Conservation (phyloP, 2,329 filamentous ascomycete species). For the Delphinella strobiligena region DNA sequence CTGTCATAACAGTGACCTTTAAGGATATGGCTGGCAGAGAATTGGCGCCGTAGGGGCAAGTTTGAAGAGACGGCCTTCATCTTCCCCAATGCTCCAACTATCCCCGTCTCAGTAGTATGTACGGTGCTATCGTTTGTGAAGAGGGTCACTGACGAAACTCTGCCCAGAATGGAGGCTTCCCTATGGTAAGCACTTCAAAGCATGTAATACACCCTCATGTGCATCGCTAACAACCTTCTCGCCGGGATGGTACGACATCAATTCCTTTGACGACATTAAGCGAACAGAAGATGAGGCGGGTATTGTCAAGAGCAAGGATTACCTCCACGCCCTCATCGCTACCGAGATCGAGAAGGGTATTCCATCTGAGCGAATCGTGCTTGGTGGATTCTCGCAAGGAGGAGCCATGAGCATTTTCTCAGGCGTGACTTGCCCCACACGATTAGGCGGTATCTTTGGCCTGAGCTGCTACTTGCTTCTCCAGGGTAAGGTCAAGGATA, state of each 20-base stretch:
- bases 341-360: constrained; percentile 72
- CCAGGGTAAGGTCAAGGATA: constrained; percentile 48
- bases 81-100: constrained; percentile 77
- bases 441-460: constrained; percentile 79
- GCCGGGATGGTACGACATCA: constrained; percentile 82
- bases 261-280: constrained; percentile 33
- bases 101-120: constrained; percentile 72
- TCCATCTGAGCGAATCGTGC: constrained; percentile 66
- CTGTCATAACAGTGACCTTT: constrained; percentile 1
- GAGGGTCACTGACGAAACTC: background rate
- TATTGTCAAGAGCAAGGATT: constrained; percentile 59
- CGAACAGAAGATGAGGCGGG: constrained; percentile 56
- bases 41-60: constrained; percentile 67
- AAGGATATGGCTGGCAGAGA: constrained; percentile 68
- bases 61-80: constrained; percentile 90
- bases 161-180: constrained; percentile 3
- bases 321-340: constrained; percentile 70
- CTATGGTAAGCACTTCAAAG: no score
- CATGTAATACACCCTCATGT: no score
- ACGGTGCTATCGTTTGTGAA: background rate
- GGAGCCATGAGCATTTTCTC: constrained; percentile 77
- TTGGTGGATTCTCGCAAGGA: constrained; percentile 79
- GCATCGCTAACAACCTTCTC: no score
- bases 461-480: constrained; percentile 74
- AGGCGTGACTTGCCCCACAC: constrained; percentile 59